Evolutionary conservation across 441 rosid species (phyloP).

Genomic region (Pelargonium citronellum): DNA sequence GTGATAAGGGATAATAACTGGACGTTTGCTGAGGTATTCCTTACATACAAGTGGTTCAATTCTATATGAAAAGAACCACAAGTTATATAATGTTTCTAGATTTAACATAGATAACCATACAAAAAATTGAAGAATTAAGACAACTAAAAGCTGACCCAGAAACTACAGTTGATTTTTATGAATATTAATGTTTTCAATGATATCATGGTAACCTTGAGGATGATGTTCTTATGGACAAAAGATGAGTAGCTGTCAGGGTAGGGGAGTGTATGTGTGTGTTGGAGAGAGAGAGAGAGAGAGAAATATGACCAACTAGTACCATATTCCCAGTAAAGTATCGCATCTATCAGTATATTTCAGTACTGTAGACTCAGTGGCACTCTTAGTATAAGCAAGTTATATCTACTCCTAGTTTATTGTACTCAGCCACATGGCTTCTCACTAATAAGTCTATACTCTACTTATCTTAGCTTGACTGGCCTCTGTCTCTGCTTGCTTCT

Average conservation of each 20-base stretch:
- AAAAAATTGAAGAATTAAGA: slow-evolving; percentile 4
- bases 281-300: neutral
- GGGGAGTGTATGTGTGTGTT: neutral
- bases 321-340: neutral
- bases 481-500: neutral
- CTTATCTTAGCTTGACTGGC: neutral
- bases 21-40: slow-evolving; percentile 60
- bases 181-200: neutral
- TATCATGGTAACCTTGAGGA: neutral
- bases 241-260: neutral
- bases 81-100: slow-evolving; percentile 9
- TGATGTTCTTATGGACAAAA: neutral
- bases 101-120: slow-evolving; percentile 9
- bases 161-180: neutral
- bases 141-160: neutral
- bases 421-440: neutral
- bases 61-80: slow-evolving; percentile 40
- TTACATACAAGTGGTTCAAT: slow-evolving; percentile 92
- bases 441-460: neutral
- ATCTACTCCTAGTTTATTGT: neutral
- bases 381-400: neutral
- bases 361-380: neutral
- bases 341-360: neutral
- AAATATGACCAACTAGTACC: neutral
- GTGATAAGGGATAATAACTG: slow-evolving; percentile 89